Percentiles rank a stretch among this genome's conserved stretches.
Evolutionary conservation across 805 yeast species (phyloP).

Genomic region (Kazachstania taianensis): DNA sequence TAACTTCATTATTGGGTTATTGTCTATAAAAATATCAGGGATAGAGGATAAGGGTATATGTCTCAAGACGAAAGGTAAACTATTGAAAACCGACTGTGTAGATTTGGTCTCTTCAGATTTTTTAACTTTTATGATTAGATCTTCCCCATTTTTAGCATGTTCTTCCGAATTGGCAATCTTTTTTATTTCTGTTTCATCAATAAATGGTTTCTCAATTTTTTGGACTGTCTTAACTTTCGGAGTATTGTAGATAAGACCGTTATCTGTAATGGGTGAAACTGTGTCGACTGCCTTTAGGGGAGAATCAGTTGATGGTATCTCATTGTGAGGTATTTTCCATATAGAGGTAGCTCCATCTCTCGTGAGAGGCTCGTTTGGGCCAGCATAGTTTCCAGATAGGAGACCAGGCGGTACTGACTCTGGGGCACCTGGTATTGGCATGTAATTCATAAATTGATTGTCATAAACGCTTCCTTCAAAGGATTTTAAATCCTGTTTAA

Average conservation of each 20-base stretch:
- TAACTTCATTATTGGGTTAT: conserved; percentile 16
- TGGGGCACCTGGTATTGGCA: conserved; percentile 8
- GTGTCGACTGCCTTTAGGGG: conserved; percentile 13
- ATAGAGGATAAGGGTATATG: conserved; percentile 54
- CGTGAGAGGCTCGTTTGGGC: conserved; percentile 7
- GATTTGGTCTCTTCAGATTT: not conserved
- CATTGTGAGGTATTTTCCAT: conserved; percentile 20
- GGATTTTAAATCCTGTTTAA: conserved; percentile 12
- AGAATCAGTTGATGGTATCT: conserved; percentile 13
- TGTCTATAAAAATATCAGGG: conserved; percentile 38
- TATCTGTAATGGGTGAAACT: not conserved
- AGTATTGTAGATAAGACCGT: too few species aligned
- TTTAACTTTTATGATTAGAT: not conserved
- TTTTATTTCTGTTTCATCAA: conserved; percentile 1
- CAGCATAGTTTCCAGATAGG: conserved; percentile 4
- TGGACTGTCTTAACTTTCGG: not conserved
- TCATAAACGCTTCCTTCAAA: conserved; percentile 14
- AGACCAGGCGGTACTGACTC: conserved; percentile 12
- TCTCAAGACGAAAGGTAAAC: conserved; percentile 57
- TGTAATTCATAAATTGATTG: conserved; percentile 10
- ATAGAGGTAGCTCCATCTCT: conserved; percentile 20
- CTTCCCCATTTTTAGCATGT: not conserved
- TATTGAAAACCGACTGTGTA: conserved; percentile 39
- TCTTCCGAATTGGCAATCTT: too few species aligned
- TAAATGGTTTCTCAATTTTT: not conserved